Base-by-base conservation (phyloP, 2,329 filamentous ascomycete genomes). In the Thyridium curvatum region DNA sequence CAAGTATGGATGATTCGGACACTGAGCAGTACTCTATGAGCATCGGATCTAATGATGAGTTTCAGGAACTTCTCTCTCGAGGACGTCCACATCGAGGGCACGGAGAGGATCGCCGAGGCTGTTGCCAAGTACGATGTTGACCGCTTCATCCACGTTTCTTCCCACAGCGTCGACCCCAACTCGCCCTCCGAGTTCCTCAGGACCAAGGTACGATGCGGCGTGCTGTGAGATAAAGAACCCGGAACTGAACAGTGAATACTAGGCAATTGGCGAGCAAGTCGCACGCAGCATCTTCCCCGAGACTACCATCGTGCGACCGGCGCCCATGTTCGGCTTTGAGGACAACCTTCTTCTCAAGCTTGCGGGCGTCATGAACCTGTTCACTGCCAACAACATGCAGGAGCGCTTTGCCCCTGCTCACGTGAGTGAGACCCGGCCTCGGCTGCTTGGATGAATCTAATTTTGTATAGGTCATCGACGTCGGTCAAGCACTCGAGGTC, bases 121-220 rank as follows among this genome's bases (percentile, higher is more conserved):
- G 88, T 89, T 38, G 93, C 91, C 54, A 98, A 98, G 68, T 98
- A 98, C 66, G 91, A 98, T 55, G 81, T 96, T 50, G 93, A 98
- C 66, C 83, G 93, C 48, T 98, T 87, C 65, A 89, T 98, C 48
- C 93, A 98, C 54, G 82, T 98, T 52, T 98, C 93, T 9, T 95
- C 90, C 26, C 90, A 94, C 74, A 97, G 91, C 57, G 91, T 88
- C 41, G 72, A 84, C 61, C 74, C 79, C 32, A 73, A 86, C 50
- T 97, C 91, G 14, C 64, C 82, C 3, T 91, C 88, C 10, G 86
- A 93, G 56, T 98, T 91, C 75, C 96, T 85, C 65, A 74, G 84
- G 44, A 94, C 89, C 51, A 98, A 98, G 78, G 82, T 83, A 51
- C 38, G 66, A 46, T 29, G 21, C 18, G 35, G 21, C 21, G 6